phyloP scores from a whole-genome alignment of 805 yeast genomes.

The Barnettozyma vustinii region DNA sequence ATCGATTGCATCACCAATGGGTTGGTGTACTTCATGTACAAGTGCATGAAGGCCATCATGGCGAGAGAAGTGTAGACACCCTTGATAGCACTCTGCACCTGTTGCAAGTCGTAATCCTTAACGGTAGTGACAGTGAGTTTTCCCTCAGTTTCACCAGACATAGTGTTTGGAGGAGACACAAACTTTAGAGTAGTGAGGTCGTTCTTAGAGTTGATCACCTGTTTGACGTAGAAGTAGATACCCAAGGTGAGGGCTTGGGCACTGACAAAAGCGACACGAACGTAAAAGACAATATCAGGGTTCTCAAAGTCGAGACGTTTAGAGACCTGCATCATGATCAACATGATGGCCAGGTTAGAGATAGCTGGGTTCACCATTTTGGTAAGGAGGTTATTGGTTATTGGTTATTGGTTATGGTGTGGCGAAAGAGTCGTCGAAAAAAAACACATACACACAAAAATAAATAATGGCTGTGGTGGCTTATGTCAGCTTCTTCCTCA shows the following conservation, averaged over 20 bases:
- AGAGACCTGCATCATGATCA: slow-evolving; percentile 93
- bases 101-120: slow-evolving; percentile 89
- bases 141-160: slow-evolving; percentile 69
- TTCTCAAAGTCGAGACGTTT: slow-evolving; percentile 85
- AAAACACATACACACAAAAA: no score
- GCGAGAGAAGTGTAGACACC: slow-evolving; percentile 84
- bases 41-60: slow-evolving; percentile 98
- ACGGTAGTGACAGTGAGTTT: slow-evolving; percentile 85
- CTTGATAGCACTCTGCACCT: slow-evolving; percentile 73
- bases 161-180: slow-evolving; percentile 76
- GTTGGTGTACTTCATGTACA: slow-evolving; percentile 95
- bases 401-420: no score
- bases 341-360: slow-evolving; percentile 82
- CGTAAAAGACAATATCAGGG: slow-evolving; percentile 65
- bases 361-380: slow-evolving; percentile 67
- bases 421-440: no score
- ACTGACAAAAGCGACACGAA: slow-evolving; percentile 64
- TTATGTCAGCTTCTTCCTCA: no score
- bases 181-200: slow-evolving; percentile 90
- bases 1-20: slow-evolving; percentile 94
- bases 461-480: no score
- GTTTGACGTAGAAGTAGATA: slow-evolving; percentile 61
- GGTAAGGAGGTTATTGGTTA: no score
- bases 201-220: slow-evolving; percentile 63
- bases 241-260: slow-evolving; percentile 62